These are phyloP conservation scores for Telfairia occidentalis DNA, from an alignment of 331 rosid genomes.

Conservation along the genomic window DNA sequence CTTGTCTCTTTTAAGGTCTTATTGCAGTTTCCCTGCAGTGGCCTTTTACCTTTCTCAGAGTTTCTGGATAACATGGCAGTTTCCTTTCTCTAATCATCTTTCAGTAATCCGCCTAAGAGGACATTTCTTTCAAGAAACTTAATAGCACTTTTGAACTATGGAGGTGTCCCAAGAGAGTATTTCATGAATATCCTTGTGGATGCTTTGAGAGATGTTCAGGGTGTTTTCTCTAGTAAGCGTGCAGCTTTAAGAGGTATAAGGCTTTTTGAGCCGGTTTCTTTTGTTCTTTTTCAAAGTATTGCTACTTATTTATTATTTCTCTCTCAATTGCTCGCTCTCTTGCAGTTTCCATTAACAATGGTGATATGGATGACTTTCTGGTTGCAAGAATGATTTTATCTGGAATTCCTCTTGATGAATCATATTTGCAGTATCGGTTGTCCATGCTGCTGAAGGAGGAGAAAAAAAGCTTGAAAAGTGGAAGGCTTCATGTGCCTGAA, in stretches of 20 bases:
- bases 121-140: conserved; percentile 38
- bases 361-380: conserved; percentile 38
- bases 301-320: neutral
- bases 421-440: conserved; percentile 41
- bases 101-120: conserved; percentile 47
- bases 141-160: conserved; percentile 60
- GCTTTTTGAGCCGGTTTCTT: neutral
- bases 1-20: neutral
- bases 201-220: conserved; percentile 32
- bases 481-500: conserved; percentile 41
- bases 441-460: conserved; percentile 32
- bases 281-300: neutral
- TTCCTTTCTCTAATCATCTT: conserved; percentile 12
- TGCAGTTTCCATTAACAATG: conserved; percentile 41
- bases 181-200: conserved; percentile 37
- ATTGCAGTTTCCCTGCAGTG: neutral
- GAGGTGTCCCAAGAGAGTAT: conserved; percentile 67
- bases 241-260: conserved; percentile 47
- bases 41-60: neutral
- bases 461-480: conserved; percentile 30
- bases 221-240: conserved; percentile 35
- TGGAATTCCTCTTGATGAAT: conserved; percentile 68
- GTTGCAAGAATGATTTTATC: conserved; percentile 46
- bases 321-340: neutral
- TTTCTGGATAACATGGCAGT: neutral